A percentile compares a stretch with the other conserved stretches of the same genome.
Conservation (phyloP, 2,329 filamentous ascomycete species). For the Coniochaeta sp. region DNA sequence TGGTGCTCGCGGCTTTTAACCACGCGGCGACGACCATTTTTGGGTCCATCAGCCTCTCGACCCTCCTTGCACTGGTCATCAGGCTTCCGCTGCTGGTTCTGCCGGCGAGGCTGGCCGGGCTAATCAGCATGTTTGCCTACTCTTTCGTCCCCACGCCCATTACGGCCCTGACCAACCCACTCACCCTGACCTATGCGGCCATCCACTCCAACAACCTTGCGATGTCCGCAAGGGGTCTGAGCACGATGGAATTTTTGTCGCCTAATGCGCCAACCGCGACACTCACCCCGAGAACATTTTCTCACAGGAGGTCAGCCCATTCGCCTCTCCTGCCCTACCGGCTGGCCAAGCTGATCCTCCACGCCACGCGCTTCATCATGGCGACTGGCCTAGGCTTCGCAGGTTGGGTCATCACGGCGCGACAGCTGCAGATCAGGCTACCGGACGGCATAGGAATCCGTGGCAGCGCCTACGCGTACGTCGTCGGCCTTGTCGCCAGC, state of each 20-base stretch:
- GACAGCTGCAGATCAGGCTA: conserved; percentile 59
- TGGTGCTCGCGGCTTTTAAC: conserved; percentile 73
- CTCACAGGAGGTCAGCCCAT: conserved; percentile 16
- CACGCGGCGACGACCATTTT: conserved; percentile 85
- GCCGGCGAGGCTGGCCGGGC: conserved; percentile 56
- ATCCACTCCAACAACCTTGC: conserved; percentile 84
- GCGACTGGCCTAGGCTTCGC: conserved; percentile 84
- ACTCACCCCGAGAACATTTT: conserved; percentile 49
- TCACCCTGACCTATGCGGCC: conserved; percentile 86
- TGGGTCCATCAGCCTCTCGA: conserved; percentile 85
- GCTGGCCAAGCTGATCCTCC: conserved; percentile 83
- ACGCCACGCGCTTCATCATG: conserved; percentile 88
- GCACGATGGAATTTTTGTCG: conserved; percentile 74
- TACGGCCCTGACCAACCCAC: conserved; percentile 78
- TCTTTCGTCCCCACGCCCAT: conserved; percentile 81
- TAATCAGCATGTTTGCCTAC: conserved; percentile 58
- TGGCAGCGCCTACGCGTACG: conserved; percentile 89
- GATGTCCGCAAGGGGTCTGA: conserved; percentile 70
- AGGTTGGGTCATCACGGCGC: conserved; percentile 92
- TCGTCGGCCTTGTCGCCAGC: conserved; percentile 85
- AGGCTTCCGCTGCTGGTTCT: conserved; percentile 80
- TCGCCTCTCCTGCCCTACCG: conserved; percentile 69
- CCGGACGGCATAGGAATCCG: conserved; percentile 49
- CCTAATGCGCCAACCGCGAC: conserved; percentile 68
- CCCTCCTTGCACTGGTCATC: conserved; percentile 71